Percentiles rank a stretch among this genome's conserved stretches.
phyloP scores from a whole-genome alignment of 2,329 filamentous ascomycete genomes.

The Nemania sp. region DNA sequence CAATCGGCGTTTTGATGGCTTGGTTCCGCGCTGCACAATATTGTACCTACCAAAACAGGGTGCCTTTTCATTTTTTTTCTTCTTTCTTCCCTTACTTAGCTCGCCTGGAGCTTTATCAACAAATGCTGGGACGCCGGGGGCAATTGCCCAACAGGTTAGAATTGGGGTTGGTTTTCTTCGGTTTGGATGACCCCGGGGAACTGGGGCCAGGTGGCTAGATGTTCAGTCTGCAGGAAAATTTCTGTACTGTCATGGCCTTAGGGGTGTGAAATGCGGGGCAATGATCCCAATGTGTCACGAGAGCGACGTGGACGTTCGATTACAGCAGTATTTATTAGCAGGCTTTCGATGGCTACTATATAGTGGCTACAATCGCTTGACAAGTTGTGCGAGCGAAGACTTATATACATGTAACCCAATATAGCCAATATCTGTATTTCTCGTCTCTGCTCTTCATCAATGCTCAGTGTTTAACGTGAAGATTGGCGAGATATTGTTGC shows the following conservation, averaged over 20 bases:
- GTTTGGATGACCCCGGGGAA: neutral
- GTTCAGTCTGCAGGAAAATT: too few relatives aligned
- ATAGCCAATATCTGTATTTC: too few relatives aligned
- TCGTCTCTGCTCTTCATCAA: too few relatives aligned
- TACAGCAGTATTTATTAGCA: conserved; percentile 12
- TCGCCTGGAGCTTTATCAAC: neutral
- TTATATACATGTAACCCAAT: too few relatives aligned
- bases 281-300: conserved; percentile 13
- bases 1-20: conserved; percentile 13
- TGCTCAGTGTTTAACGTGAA: too few relatives aligned
- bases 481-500: too few relatives aligned
- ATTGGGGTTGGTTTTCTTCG: neutral
- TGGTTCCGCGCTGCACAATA: conserved; percentile 1
- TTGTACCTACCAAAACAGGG: conserved; percentile 9
- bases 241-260: too few relatives aligned
- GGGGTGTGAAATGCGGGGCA: conserved; percentile 9
- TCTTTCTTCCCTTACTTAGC: neutral
- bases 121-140: neutral
- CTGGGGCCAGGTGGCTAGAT: neutral
- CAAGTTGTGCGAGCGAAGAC: too few relatives aligned
- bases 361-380: too few relatives aligned
- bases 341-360: too few relatives aligned
- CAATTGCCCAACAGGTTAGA: conserved; percentile 7
- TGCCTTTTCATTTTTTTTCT: conserved; percentile 2
- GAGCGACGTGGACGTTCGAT: neutral